Evolutionary conservation across 2,329 filamentous ascomycete genomes (phyloP).

Genomic region (Grosmannia serpens): DNA sequence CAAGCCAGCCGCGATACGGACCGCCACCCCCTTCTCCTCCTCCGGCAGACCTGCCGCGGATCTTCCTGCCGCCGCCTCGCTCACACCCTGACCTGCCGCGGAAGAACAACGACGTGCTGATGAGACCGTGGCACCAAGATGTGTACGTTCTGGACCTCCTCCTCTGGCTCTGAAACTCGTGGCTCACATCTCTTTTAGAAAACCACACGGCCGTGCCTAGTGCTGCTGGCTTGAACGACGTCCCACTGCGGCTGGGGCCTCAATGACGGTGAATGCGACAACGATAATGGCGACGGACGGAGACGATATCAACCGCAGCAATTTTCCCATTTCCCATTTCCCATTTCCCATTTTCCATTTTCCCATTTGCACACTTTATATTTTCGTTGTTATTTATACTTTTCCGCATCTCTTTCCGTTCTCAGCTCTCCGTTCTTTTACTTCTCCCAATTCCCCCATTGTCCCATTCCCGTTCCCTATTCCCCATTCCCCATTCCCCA

Average conservation of each 20-base stretch:
- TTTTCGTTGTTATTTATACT: not conserved
- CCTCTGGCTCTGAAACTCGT: not conserved
- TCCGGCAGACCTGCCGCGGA: constrained; percentile 3
- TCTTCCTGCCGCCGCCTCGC: constrained; percentile 9
- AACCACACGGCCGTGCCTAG: constrained; percentile 28
- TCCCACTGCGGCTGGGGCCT: too few relatives aligned
- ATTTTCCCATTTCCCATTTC: not conserved
- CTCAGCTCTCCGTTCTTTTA: not conserved
- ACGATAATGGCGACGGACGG: not conserved
- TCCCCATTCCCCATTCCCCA: too few relatives aligned
- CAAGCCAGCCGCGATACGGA: constrained; percentile 1
- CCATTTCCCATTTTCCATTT: not conserved
- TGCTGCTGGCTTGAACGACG: not conserved
- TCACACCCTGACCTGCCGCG: constrained; percentile 27
- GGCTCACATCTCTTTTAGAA: constrained; percentile 25
- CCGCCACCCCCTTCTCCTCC: not conserved
- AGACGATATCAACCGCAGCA: not conserved
- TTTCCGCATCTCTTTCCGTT: not conserved
- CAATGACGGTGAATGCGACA: not conserved
- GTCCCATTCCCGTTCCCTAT: not conserved
- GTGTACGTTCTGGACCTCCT: constrained; percentile 24
- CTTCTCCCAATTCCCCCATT: not conserved
- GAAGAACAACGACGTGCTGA: constrained; percentile 36
- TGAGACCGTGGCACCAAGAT: constrained; percentile 38
- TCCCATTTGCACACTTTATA: not conserved